Evolutionary conservation across 306 rosid genomes (phyloP), one percentile per base, ranked within the genome.

Genomic region (Gastrolobium bilobum): DNA sequence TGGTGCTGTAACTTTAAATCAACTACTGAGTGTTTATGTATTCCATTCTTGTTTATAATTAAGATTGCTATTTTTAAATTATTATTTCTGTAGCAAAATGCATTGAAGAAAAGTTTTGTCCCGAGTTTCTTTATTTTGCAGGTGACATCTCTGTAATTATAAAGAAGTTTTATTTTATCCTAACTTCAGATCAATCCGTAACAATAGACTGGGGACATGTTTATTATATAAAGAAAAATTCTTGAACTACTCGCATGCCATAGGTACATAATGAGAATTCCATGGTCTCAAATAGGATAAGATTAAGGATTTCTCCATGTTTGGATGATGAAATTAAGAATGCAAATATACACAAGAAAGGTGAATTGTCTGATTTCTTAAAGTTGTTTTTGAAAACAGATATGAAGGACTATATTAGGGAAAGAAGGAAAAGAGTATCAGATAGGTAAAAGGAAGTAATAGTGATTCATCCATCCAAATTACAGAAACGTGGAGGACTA

Each of bases 1-100:
- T 33, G 35, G 33, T 59, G 43, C 29, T 66, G 26, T 34, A 35
- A 73, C n/a, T 74, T 71, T 7, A 43, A n/a, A 71, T 71, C 60
- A 57, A 33, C 33, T 26, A 50, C 46, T 14, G 4, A 3, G 14
- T 70, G 71, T 34, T 20, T 42, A 46, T 69, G 42, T 8, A 43
- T 67, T 50, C 43, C 10, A 20, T 78, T 64, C 10, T 40, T 6
- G 47, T 67, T 73, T 68, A 29, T 37, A 39, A 15, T 64, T 71
- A 7, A 39, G 10, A 1, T 52, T 48, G 68, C 13, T 30, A 30
- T 66, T 48, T 54, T 48, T 54, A 6, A 53, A 35, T 63, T 6
- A 52, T 61, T 50, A 20, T 54, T 9, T 62, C 11, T 68, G 63
- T 26, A 54, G 4, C 44, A 6, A 7, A 56, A 44, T 59, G 15